Conservation (phyloP, 805 yeast species). For the Candida peoriensis region DNA sequence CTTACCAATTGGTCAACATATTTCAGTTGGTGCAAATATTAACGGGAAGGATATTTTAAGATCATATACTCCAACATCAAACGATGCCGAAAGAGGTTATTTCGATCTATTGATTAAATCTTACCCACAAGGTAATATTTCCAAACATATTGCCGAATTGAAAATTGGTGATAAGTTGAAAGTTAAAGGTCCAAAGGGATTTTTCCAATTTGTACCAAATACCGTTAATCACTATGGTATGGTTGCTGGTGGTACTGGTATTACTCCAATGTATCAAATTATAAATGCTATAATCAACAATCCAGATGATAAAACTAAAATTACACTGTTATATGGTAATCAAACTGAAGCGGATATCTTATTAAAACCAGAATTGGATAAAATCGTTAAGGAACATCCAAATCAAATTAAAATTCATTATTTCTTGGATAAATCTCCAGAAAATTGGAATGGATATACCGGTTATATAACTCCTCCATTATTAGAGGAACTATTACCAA, state of each 20-base stretch:
- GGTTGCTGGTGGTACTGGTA: constrained; percentile 98
- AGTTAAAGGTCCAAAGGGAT: constrained; percentile 89
- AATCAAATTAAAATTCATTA: constrained; percentile 57
- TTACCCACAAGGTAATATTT: constrained; percentile 80
- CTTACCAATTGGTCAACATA: constrained; percentile 92
- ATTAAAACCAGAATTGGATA: constrained; percentile 74
- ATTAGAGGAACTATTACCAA: constrained; percentile 58
- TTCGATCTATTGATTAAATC: constrained; percentile 84
- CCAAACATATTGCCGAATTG: constrained; percentile 65
- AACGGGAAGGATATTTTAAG: constrained; percentile 77
- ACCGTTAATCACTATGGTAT: constrained; percentile 70
- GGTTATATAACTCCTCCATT: constrained; percentile 82
- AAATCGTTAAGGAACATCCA: constrained; percentile 49
- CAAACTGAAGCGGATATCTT: constrained; percentile 76
- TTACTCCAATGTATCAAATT: constrained; percentile 93
- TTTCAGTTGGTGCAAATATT: constrained; percentile 70
- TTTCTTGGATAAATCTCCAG: constrained; percentile 66
- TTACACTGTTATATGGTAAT: constrained; percentile 75
- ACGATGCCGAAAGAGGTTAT: constrained; percentile 72
- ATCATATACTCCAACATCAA: constrained; percentile 86
- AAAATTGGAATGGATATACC: constrained; percentile 66
- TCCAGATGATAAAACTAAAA: constrained; percentile 74
- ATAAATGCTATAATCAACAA: constrained; percentile 74
- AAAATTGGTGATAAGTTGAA: constrained; percentile 74
- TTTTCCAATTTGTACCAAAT: constrained; percentile 76